Evolutionary conservation across 768 basidiomycete genomes (phyloP).

Genomic region (Coprinopsis cinerea): DNA sequence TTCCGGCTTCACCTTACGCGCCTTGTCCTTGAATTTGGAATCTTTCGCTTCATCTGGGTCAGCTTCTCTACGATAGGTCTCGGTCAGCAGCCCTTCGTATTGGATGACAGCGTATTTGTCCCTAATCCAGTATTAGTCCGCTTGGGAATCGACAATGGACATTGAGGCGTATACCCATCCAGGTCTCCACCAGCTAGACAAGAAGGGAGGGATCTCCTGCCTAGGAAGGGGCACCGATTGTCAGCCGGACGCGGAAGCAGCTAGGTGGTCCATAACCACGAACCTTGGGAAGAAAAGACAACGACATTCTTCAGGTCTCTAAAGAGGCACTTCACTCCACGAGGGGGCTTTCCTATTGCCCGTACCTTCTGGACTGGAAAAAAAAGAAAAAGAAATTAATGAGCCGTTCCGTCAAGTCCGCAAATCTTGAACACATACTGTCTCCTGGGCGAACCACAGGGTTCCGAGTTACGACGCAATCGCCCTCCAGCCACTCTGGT

Average conservation of each 20-base stretch:
- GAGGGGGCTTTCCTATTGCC: slow-evolving; percentile 66
- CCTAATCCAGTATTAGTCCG: slow-evolving; percentile 25
- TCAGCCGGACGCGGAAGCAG: too few species aligned
- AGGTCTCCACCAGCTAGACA: slow-evolving; percentile 70
- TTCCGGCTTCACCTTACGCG: slow-evolving; percentile 43
- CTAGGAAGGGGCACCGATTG: neutral
- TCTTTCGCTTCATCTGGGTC: neutral
- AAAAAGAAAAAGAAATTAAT: slow-evolving; percentile 5
- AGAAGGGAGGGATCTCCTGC: slow-evolving; percentile 60
- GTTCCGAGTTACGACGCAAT: slow-evolving; percentile 59
- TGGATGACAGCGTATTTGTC: slow-evolving; percentile 59
- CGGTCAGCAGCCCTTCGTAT: slow-evolving; percentile 49
- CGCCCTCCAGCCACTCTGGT: slow-evolving; percentile 54
- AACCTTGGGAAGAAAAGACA: slow-evolving; percentile 60
- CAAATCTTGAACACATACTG: slow-evolving; percentile 28
- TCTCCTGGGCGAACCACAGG: slow-evolving; percentile 76
- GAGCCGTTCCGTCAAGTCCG: neutral
- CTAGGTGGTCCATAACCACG: too few species aligned
- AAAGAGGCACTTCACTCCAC: slow-evolving; percentile 49
- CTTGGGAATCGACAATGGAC: slow-evolving; percentile 2
- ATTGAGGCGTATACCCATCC: slow-evolving; percentile 50
- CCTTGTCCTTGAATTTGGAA: slow-evolving; percentile 42
- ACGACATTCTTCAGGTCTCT: slow-evolving; percentile 61
- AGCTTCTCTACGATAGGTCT: slow-evolving; percentile 16
- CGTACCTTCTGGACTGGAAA: slow-evolving; percentile 56